Conservation (phyloP, 2,329 filamentous ascomycete species). For the Aulographum hederae region DNA sequence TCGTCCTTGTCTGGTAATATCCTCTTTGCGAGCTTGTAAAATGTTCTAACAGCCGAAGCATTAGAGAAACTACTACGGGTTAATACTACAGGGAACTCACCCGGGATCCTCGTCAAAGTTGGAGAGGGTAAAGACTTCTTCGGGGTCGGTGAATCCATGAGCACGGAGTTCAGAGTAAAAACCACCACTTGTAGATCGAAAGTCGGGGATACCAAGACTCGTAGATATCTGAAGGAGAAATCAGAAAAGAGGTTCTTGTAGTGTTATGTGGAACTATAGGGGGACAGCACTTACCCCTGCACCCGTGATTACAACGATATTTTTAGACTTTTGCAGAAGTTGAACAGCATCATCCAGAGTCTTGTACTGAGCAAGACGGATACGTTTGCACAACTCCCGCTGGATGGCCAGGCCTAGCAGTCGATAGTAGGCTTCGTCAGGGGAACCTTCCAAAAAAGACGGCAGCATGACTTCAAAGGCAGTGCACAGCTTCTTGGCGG, state of each 20-base stretch:
- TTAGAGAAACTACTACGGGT: conserved; percentile 1
- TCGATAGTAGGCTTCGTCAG: conserved; percentile 58
- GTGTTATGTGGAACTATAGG: background rate
- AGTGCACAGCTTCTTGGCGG: conserved; percentile 67
- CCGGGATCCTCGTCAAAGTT: conserved; percentile 72
- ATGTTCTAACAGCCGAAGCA: no score
- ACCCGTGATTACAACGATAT: conserved; percentile 86
- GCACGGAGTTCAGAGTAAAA: conserved; percentile 74
- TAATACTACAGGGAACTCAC: conserved; percentile 2
- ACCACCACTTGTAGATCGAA: conserved; percentile 81
- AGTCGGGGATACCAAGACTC: conserved; percentile 90
- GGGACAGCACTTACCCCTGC: conserved; percentile 40
- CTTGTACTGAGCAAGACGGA: conserved; percentile 66
- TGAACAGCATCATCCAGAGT: conserved; percentile 71
- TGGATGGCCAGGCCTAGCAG: conserved; percentile 61
- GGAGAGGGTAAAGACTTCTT: conserved; percentile 86
- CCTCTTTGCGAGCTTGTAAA: conserved; percentile 81
- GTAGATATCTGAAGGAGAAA: conserved; percentile 51
- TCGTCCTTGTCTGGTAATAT: conserved; percentile 66
- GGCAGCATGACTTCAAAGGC: conserved; percentile 58
- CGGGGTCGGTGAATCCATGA: conserved; percentile 63
- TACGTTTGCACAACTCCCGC: conserved; percentile 64
- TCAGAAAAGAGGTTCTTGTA: conserved; percentile 3
- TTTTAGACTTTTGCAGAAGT: conserved; percentile 53
- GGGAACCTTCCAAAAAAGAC: conserved; percentile 33